Evolutionary conservation across 495 filamentous ascomycete species (phyloP).

Genomic region (Daldinia bambusicola): DNA sequence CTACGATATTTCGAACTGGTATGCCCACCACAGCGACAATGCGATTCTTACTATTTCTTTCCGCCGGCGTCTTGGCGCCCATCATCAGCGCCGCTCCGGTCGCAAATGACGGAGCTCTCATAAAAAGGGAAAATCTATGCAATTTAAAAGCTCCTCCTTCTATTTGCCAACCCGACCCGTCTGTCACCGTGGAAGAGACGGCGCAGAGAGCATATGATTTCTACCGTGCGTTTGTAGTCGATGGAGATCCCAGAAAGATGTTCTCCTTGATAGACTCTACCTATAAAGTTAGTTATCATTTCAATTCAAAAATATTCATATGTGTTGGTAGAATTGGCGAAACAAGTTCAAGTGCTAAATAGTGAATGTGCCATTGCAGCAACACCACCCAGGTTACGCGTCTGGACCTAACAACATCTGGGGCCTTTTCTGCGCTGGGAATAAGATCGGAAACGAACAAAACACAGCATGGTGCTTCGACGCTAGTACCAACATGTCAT

Average conservation of each 20-base stretch:
- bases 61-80: conserved; percentile 47
- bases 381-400: conserved; percentile 57
- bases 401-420: conserved; percentile 55
- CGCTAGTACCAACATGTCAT: conserved; percentile 60
- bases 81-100: conserved; percentile 49
- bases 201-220: conserved; percentile 59
- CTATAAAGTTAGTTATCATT: conserved; percentile 49
- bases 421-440: conserved; percentile 56
- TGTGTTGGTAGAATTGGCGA: neutral
- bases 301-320: neutral
- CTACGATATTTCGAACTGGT: conserved; percentile 7
- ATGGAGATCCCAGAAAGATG: conserved; percentile 59
- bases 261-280: conserved; percentile 58
- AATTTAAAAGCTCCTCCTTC: conserved; percentile 52
- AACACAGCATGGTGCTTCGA: conserved; percentile 59
- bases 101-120: conserved; percentile 30
- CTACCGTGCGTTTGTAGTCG: conserved; percentile 60
- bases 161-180: conserved; percentile 53
- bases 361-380: conserved; percentile 41
- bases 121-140: conserved; percentile 58
- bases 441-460: conserved; percentile 52
- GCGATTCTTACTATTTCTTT: conserved; percentile 48
- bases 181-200: conserved; percentile 58
- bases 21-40: conserved; percentile 42
- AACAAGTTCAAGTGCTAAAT: neutral